phyloP scores from a whole-genome alignment of 305 asterid genomes.

The Andrographis paniculata region DNA sequence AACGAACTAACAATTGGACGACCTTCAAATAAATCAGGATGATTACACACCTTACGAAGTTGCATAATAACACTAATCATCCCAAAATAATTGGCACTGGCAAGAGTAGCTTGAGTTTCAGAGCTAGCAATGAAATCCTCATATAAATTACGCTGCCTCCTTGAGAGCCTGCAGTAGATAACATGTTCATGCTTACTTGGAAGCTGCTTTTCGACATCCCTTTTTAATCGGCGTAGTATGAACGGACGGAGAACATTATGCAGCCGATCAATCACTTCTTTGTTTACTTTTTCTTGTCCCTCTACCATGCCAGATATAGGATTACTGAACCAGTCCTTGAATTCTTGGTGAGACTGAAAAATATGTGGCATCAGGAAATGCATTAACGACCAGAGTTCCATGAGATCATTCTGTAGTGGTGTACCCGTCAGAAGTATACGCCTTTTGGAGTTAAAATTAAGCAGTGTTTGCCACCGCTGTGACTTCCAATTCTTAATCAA shows the following conservation, averaged over 20 bases:
- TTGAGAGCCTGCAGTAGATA: constrained; percentile 87
- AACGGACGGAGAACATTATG: constrained; percentile 99
- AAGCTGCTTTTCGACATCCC: constrained; percentile 99
- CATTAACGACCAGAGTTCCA: constrained; percentile 99
- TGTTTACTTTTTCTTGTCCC: constrained; percentile 96
- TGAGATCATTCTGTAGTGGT: constrained; percentile 96
- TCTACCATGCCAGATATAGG: constrained; percentile 99
- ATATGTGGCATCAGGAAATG: constrained; percentile 99
- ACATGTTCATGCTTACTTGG: constrained; percentile 91
- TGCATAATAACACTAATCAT: constrained; percentile 99
- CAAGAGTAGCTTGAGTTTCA: constrained; percentile 96
- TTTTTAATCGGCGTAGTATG: constrained; percentile 87
- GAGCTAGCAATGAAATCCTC: constrained; percentile 99
- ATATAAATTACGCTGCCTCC: constrained; percentile 96
- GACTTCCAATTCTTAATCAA: constrained; percentile 98
- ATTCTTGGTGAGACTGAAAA: constrained; percentile 99
- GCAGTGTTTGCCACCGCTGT: constrained; percentile 98
- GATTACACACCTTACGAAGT: constrained; percentile 99
- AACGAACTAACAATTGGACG: constrained; percentile 96
- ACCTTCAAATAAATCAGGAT: constrained; percentile 99
- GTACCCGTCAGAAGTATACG: constrained; percentile 98
- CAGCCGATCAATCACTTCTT: constrained; percentile 94
- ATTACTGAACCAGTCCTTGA: constrained; percentile 98
- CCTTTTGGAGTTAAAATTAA: constrained; percentile 93
- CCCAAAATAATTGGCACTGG: constrained; percentile 90